These are phyloP conservation scores for Xylaria flabelliformis DNA, from an alignment of 495 filamentous ascomycete species.

Conservation along the genomic window DNA sequence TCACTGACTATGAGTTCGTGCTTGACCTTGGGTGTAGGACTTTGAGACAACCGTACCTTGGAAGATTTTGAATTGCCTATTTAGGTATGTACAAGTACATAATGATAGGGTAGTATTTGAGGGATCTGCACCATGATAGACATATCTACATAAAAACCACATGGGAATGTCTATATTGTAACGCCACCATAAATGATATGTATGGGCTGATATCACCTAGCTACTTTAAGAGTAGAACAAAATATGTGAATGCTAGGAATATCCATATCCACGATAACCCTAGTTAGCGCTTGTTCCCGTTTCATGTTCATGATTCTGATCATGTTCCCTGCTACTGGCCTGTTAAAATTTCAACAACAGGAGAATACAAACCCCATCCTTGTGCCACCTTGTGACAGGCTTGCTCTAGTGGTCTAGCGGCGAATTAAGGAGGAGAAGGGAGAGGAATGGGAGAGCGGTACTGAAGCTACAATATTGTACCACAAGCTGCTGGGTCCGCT, in stretches of 20 bases:
- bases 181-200: neutral
- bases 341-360: neutral
- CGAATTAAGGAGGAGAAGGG: neutral
- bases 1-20: neutral
- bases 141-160: neutral
- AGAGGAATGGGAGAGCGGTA: neutral
- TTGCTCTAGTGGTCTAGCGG: neutral
- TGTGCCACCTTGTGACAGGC: neutral
- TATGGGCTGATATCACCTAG: neutral
- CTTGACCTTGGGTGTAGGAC: neutral
- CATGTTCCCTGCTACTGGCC: neutral
- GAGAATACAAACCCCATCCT: neutral
- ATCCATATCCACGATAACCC: neutral
- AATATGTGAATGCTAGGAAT: neutral
- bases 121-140: neutral
- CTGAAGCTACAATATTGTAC: neutral
- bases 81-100: neutral
- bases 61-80: neutral
- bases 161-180: neutral
- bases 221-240: neutral
- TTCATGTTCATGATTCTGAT: neutral
- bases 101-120: neutral
- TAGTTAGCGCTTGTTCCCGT: neutral
- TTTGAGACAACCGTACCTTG: neutral
- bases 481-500: neutral